Conservation (phyloP, 345 rosid species). For the Hibiscus tridactylites region DNA sequence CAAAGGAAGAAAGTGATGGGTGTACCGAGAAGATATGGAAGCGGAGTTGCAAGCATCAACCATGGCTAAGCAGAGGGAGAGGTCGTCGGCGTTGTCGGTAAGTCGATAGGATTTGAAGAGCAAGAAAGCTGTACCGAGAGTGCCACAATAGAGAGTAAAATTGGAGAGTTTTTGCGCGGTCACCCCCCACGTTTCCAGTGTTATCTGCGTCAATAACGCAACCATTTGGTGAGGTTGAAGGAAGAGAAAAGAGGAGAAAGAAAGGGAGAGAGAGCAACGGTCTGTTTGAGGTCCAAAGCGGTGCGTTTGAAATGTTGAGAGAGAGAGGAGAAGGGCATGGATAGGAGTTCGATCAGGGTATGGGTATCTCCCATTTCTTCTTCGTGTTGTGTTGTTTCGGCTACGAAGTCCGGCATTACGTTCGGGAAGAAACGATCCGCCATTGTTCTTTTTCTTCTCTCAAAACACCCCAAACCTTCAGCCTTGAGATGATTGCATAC, state of each 20-base stretch:
- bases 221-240: background rate
- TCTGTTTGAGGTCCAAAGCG: conserved; percentile 70
- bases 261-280: conserved; percentile 24
- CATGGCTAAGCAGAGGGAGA: background rate
- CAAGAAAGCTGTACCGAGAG: conserved; percentile 53
- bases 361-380: conserved; percentile 20
- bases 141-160: conserved; percentile 41
- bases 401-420: conserved; percentile 40
- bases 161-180: conserved; percentile 35
- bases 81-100: conserved; percentile 12
- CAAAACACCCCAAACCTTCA: background rate
- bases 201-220: conserved; percentile 27
- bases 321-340: conserved; percentile 50
- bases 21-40: conserved; percentile 43
- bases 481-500: too few species aligned
- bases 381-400: conserved; percentile 21
- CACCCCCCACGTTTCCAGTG: conserved; percentile 48
- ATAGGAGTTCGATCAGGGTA: conserved; percentile 48
- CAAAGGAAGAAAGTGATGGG: background rate
- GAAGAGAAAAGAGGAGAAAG: background rate
- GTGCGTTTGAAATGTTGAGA: conserved; percentile 46
- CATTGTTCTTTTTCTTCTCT: conserved; percentile 22
- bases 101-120: conserved; percentile 43
- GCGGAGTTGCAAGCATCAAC: conserved; percentile 17
- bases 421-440: conserved; percentile 64